These are phyloP conservation scores for Coniochaeta ligniaria DNA, from an alignment of 2,329 filamentous ascomycete species.

Conservation along the genomic window DNA sequence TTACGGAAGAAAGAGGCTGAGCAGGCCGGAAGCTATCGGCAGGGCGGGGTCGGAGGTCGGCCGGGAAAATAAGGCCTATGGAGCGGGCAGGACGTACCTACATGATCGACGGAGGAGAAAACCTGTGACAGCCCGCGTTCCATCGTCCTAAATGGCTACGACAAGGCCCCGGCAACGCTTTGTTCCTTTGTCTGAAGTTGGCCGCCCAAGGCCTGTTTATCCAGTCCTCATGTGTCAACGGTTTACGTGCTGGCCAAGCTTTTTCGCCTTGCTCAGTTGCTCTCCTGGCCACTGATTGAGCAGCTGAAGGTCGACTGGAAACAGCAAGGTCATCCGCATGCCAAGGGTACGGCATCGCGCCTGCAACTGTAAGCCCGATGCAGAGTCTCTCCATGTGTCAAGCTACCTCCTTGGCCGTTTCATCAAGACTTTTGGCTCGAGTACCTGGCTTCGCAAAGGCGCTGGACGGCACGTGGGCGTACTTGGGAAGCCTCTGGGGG, in stretches of 20 bases:
- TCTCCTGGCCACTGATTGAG: not conserved
- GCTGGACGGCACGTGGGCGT: not conserved
- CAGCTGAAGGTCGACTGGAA: not conserved
- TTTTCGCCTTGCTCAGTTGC: conserved; percentile 1
- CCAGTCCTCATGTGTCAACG: not conserved
- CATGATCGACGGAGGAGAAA: conserved; percentile 16
- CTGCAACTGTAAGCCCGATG: not conserved
- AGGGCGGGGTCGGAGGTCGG: not conserved
- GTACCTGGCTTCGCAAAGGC: not conserved
- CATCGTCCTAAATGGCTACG: conserved; percentile 12
- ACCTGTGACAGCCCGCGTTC: conserved; percentile 17
- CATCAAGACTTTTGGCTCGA: not conserved
- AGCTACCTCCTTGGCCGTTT: not conserved
- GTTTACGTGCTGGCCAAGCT: not conserved
- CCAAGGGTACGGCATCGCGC: not conserved
- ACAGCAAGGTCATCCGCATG: not conserved
- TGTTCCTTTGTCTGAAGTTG: conserved; percentile 15
- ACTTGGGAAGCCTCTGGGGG: not conserved
- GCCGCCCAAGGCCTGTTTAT: not conserved
- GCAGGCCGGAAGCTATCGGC: not conserved
- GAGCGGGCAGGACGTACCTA: conserved; percentile 2
- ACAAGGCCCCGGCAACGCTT: conserved; percentile 3
- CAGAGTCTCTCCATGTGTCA: not conserved
- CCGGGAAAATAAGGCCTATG: not conserved
- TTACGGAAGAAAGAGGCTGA: not conserved